A percentile compares a stretch with the other conserved stretches of the same genome.
Evolutionary conservation across 73 alveolate species (phyloP).

Genomic region (Symbiodinium natans): DNA sequence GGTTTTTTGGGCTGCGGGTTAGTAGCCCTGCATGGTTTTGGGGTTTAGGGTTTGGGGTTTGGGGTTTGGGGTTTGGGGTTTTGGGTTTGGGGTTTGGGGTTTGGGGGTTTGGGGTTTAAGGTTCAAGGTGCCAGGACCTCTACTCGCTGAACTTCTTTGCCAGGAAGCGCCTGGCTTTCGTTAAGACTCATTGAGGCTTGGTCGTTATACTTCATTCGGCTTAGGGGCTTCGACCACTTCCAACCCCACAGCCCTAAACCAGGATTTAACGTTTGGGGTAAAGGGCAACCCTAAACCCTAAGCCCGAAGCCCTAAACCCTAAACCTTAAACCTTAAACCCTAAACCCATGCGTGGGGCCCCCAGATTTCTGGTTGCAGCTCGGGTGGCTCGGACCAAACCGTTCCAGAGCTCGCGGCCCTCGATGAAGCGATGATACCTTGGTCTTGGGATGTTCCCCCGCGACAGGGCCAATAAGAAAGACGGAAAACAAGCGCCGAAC

Average conservation of each 20-base stretch:
- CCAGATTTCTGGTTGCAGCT: too few species aligned
- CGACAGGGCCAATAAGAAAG: not conserved
- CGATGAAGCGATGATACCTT: constrained; percentile 80
- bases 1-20: too few species aligned
- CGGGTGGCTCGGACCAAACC: constrained; percentile 27
- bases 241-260: too few species aligned
- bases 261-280: too few species aligned
- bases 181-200: too few species aligned
- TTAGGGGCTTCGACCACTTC: too few species aligned
- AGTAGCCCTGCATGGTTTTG: not conserved
- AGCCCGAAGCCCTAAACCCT: not conserved
- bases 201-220: too few species aligned
- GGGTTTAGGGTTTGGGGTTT: not conserved
- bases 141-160: too few species aligned
- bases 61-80: not conserved
- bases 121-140: too few species aligned
- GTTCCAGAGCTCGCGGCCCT: constrained; percentile 74
- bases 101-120: not conserved
- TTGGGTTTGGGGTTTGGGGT: not conserved
- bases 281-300: too few species aligned
- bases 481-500: not conserved
- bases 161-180: too few species aligned
- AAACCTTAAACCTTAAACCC: not conserved
- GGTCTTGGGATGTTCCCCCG: too few species aligned
- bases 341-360: not conserved